phyloP scores from a whole-genome alignment of 129 eudicot genomes.

The Artemisia argyi region DNA sequence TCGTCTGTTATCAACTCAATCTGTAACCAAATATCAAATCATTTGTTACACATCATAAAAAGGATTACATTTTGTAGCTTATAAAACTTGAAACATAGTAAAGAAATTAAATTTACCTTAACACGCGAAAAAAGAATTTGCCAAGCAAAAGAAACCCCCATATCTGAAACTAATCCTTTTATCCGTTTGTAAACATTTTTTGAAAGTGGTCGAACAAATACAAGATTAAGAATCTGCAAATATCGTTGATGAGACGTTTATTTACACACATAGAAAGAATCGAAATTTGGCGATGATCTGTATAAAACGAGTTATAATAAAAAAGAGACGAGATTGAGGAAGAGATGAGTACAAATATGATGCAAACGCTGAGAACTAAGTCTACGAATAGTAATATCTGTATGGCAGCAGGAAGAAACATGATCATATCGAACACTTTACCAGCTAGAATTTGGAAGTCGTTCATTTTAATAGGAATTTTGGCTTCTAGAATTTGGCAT shows the following conservation, averaged over 20 bases:
- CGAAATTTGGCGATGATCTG: not conserved
- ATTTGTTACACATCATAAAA: not conserved
- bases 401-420: not conserved
- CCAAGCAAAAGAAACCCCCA: not conserved
- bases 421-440: not conserved
- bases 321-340: not conserved
- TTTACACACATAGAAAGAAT: not conserved
- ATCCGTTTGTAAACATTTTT: conserved; percentile 7
- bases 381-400: not conserved
- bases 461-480: not conserved
- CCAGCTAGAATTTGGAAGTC: no score
- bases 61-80: not conserved
- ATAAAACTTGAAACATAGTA: not conserved
- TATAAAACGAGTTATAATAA: not conserved
- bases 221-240: not conserved
- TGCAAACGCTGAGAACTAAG: not conserved
- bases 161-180: conserved; percentile 3
- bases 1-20: conserved; percentile 15
- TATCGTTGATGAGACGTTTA: not conserved
- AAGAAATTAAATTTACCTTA: conserved; percentile 2
- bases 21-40: not conserved
- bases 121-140: not conserved
- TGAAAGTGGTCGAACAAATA: conserved; percentile 5
- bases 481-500: conserved; percentile 6
- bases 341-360: not conserved